Conservation (phyloP, 176 grass and related monocot genomes). For the maize (Zea mays) region Zm-B73-REFERENCE-NAM-5.0 NC_050097.1:90836001-90836500, state of each 20-base stretch:
- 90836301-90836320: neutral
- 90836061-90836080: neutral
- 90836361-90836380: neutral
- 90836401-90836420: slow-evolving; percentile 47
- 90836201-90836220: neutral
- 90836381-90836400: slow-evolving; percentile 17
- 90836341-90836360: slow-evolving; percentile 13
- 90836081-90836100: neutral
- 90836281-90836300: slow-evolving; percentile 7
- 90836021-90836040: slow-evolving; percentile 1
- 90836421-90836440: slow-evolving; percentile 79
- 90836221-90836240: slow-evolving; percentile 9
- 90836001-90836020: slow-evolving; percentile 5
- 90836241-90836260: slow-evolving; percentile 5
- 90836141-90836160: slow-evolving; percentile 7
- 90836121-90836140: neutral
- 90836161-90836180: neutral
- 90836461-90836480: slow-evolving; percentile 96
- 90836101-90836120: neutral
- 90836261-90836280: neutral
- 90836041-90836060: neutral
- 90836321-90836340: neutral
- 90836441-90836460: slow-evolving; percentile 76
- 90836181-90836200: slow-evolving; percentile 5
- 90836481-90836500: slow-evolving; percentile 90